Percentiles rank a stretch among this genome's conserved stretches.
Evolutionary conservation across 1,139 yeast species (phyloP).

Genomic region (Tardiomyces blankii): DNA sequence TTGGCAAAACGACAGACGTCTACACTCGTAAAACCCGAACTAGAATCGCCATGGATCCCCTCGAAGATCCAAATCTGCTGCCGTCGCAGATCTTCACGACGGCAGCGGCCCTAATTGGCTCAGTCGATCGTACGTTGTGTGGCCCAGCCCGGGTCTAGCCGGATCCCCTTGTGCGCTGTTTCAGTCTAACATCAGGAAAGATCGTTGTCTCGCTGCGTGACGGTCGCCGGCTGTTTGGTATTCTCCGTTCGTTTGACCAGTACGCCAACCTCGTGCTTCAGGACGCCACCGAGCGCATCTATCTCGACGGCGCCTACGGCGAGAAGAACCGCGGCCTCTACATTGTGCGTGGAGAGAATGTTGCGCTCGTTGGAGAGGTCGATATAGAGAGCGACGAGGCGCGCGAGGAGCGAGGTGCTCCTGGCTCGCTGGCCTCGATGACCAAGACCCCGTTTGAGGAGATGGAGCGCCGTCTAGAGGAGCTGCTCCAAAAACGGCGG

Average conservation of each 20-base stretch:
- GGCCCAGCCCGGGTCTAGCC: neutral
- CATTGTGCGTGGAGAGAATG: conserved; percentile 93
- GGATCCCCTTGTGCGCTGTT: neutral
- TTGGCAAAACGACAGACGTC: too few relatives aligned
- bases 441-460: neutral
- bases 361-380: conserved; percentile 89
- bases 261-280: conserved; percentile 88
- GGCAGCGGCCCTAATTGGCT: conserved; percentile 90
- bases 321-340: conserved; percentile 71
- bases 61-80: conserved; percentile 22
- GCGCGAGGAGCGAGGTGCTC: conserved; percentile 34
- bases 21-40: too few relatives aligned
- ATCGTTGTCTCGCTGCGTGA: conserved; percentile 82
- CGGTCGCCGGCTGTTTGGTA: conserved; percentile 82
- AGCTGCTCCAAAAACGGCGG: neutral
- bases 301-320: conserved; percentile 52
- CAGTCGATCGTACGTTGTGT: conserved; percentile 65
- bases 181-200: conserved; percentile 33
- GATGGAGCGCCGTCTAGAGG: neutral
- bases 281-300: conserved; percentile 81
- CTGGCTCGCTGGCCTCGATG: neutral
- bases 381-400: conserved; percentile 82
- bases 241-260: conserved; percentile 90
- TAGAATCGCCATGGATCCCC: conserved; percentile 16
- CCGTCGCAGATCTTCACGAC: conserved; percentile 79